phyloP scores from a whole-genome alignment of 371 early-diverging fungal species.

The Saksenaea vasiformis region DNA sequence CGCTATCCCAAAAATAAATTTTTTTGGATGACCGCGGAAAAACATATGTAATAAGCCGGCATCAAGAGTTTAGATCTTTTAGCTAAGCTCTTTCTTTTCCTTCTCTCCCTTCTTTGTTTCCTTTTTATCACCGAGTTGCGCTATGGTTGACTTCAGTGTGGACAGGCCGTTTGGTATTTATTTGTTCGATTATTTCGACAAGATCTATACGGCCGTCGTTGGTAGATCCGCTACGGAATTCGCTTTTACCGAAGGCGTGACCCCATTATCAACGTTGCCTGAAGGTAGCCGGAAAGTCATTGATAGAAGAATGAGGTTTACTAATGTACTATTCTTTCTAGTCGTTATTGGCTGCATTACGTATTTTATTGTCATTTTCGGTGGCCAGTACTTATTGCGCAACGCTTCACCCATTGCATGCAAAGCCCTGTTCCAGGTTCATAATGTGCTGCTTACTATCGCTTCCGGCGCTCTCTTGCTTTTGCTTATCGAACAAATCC shows the following conservation, averaged over 20 bases:
- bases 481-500: conserved; percentile 68
- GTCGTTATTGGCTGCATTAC: conserved; percentile 54
- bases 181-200: conserved; percentile 50
- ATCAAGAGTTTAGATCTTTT: not conserved
- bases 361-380: conserved; percentile 74
- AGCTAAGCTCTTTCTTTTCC: not conserved
- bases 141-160: conserved; percentile 23
- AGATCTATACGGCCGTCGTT: conserved; percentile 43
- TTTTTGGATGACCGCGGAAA: not conserved
- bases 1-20: not conserved
- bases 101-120: not conserved
- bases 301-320: not conserved
- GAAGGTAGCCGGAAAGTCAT: conserved; percentile 15
- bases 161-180: conserved; percentile 54
- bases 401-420: conserved; percentile 58
- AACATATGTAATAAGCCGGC: not conserved
- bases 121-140: not conserved
- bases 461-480: conserved; percentile 64
- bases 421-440: conserved; percentile 66
- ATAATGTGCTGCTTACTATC: conserved; percentile 74
- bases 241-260: conserved; percentile 20
- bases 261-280: conserved; percentile 27
- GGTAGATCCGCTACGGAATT: conserved; percentile 29
- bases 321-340: conserved; percentile 19
- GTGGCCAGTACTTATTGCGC: conserved; percentile 64